Evolutionary conservation across 345 rosid genomes (phyloP).

Genomic region (Lepidium didymum): DNA sequence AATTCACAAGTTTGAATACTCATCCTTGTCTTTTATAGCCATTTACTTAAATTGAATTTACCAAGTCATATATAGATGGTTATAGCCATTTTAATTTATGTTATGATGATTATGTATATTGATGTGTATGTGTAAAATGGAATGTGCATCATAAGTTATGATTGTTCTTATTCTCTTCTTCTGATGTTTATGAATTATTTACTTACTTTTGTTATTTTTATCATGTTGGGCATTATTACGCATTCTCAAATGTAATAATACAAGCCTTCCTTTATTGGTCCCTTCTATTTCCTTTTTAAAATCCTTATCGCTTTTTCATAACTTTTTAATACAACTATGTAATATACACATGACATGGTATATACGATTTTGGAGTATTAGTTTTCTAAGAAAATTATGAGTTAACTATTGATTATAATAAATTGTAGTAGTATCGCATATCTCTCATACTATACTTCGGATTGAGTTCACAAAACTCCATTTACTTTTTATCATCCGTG

Average conservation of each 20-base stretch:
- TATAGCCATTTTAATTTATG: not conserved
- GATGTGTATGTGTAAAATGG: constrained; percentile 9
- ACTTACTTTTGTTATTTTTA: not conserved
- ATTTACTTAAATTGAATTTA: no score
- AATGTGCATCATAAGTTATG: constrained; percentile 20
- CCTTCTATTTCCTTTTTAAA: constrained; percentile 14
- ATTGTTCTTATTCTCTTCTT: constrained; percentile 9
- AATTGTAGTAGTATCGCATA: not conserved
- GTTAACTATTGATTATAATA: not conserved
- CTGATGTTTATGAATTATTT: constrained; percentile 2
- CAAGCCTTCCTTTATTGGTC: constrained; percentile 21
- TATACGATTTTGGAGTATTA: constrained; percentile 4
- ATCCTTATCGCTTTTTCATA: constrained; percentile 11
- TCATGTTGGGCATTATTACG: constrained; percentile 29
- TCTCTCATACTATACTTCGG: no score
- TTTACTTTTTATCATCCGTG: no score
- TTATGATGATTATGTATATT: not conserved
- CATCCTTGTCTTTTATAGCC: not conserved
- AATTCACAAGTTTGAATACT: not conserved
- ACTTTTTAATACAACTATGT: constrained; percentile 1
- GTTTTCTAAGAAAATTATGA: not conserved
- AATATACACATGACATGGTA: constrained; percentile 3
- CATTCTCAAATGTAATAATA: constrained; percentile 36
- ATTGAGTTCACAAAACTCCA: no score
- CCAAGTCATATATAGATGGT: no score